phyloP scores from a whole-genome alignment of 495 filamentous ascomycete species.

The Pseudevernia furfuracea region DNA sequence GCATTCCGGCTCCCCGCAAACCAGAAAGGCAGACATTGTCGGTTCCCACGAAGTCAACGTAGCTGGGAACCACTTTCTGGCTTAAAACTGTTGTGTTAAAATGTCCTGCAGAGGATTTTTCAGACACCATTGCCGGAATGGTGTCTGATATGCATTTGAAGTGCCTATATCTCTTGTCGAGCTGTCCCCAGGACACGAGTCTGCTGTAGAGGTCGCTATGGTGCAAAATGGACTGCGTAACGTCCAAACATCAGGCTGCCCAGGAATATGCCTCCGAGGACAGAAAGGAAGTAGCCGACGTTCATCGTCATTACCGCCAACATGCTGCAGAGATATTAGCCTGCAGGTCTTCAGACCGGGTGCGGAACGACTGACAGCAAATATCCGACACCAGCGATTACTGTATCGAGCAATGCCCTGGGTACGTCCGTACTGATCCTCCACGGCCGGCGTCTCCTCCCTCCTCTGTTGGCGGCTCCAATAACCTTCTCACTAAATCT shows the following conservation, averaged over 20 bases:
- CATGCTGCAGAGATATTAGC: constrained; percentile 55
- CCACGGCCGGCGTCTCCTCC: constrained; percentile 51
- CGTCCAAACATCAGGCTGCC: constrained; percentile 79
- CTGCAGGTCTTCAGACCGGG: constrained; percentile 12
- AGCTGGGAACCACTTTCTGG: neutral
- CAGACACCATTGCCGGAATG: neutral
- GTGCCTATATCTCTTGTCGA: neutral
- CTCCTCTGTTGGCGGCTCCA: neutral
- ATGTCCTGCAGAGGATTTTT: neutral
- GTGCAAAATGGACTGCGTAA: neutral
- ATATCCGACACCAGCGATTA: constrained; percentile 71
- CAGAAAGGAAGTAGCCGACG: constrained; percentile 83
- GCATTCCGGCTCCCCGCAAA: neutral
- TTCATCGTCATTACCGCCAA: constrained; percentile 96
- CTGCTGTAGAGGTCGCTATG: neutral
- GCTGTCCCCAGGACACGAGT: neutral
- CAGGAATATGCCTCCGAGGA: constrained; percentile 73
- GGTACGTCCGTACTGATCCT: constrained; percentile 70
- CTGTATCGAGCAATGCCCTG: constrained; percentile 58
- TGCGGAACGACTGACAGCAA: constrained; percentile 60
- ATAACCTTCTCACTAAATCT: constrained; percentile 43
- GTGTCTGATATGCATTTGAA: neutral
- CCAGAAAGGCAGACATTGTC: neutral
- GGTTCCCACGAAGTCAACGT: neutral
- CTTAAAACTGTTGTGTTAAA: neutral